Base-by-base conservation (phyloP, 805 yeast genomes). In the Lipomyces orientalis region DNA sequence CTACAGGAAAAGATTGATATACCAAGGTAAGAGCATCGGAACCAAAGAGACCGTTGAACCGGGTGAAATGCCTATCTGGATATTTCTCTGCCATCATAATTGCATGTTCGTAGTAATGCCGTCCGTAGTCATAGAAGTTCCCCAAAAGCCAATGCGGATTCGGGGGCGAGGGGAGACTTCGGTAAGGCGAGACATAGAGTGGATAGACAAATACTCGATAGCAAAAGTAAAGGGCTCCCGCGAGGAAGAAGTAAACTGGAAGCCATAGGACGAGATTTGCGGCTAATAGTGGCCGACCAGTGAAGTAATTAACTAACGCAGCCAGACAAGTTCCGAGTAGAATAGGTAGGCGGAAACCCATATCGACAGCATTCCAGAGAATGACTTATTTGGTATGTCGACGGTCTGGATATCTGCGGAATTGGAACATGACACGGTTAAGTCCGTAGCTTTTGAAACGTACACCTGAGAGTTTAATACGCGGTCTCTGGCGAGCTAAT, bases 191-290 rank as follows among this genome's bases (percentile, higher is more conserved):
- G 16, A 62, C 39, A 35, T 60, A 65, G 19, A 34, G 25, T 5
- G 71, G 69, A 51, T 68, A 68, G 29, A 65, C 46, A 19, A 49
- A 54, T 2, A 64, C 9, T 16, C 66, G 39, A 37, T 66, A 61
- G 55, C 55, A 52, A 14, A 49, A n/a, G 29, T 49, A 49, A 22
- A 5, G 19, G 19, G 54, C 16, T 49, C 10, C 19, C 4, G 8
- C 22, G 54, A 19, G 12, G 54, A 49, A 22, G 8, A 49, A 12
- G 10, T n/a, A 49, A 49, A 22, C 10, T 1, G 29, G 22, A 49
- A 49, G 54, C 54, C 29, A 49, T 2, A 49, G 29, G 19, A 49
- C 12, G 29, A 49, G 54, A 8, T 10, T 49, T 49, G 12, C 9
- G 9, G 54, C 54, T 49, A n/a, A 49, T 22, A 37, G 43, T 6